Evolutionary conservation across 2,329 filamentous ascomycete genomes (phyloP).

Genomic region (Nemania bipapillata): DNA sequence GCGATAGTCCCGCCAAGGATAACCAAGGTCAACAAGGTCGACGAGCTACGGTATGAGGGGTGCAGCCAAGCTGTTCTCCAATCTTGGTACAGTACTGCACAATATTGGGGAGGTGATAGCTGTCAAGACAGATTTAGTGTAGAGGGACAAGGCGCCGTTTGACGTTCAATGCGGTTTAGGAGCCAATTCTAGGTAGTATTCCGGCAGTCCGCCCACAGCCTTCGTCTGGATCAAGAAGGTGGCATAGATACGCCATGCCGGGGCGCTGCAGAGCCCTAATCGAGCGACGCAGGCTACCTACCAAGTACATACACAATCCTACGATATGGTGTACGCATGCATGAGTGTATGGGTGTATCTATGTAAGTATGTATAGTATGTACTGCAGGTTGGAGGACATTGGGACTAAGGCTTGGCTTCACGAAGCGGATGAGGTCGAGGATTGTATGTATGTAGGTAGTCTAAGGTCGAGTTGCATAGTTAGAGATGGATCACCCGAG

Average conservation of each 20-base stretch:
- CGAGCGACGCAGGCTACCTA: conserved; percentile 24
- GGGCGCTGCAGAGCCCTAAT: conserved; percentile 27
- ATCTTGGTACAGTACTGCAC: conserved; percentile 9
- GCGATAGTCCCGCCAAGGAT: background rate
- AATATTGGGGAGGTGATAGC: conserved; percentile 18
- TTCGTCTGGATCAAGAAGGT: conserved; percentile 46
- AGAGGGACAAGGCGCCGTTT: conserved; percentile 10
- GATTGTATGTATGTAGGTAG: conserved; percentile 28
- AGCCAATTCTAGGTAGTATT: conserved; percentile 41
- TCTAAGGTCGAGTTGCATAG: conserved; percentile 6
- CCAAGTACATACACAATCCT: conserved; percentile 6
- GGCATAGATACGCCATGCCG: conserved; percentile 28
- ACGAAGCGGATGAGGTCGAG: conserved; percentile 20
- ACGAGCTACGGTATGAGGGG: background rate
- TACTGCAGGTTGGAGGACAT: background rate
- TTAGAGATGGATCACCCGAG: conserved; percentile 13
- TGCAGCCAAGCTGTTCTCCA: conserved; percentile 25
- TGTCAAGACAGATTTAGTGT: background rate
- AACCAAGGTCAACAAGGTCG: background rate
- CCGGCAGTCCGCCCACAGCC: conserved; percentile 43
- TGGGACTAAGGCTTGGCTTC: background rate
- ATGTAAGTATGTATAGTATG: background rate
- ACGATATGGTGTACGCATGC: background rate
- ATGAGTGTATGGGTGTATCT: too few species aligned
- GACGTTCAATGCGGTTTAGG: conserved; percentile 27